phyloP scores from a whole-genome alignment of 139 green algal species.

The Asterochloris sp. region DNA sequence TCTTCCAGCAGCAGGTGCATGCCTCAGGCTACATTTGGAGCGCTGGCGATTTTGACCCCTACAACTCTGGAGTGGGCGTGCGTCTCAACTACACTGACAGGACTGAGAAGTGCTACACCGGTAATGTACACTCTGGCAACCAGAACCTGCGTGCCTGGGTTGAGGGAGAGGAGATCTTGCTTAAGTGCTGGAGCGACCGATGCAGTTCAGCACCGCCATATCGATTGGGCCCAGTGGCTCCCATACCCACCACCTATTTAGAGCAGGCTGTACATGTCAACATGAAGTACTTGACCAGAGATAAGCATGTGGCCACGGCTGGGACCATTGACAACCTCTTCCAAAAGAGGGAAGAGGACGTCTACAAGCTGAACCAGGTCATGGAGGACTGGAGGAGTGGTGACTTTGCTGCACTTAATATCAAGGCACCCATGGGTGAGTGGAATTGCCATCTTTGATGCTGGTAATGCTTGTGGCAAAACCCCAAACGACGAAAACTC shows the following conservation, averaged over 20 bases:
- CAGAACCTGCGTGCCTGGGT: constrained; percentile 10
- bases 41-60: neutral
- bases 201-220: constrained; percentile 2
- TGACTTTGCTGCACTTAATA: neutral
- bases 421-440: neutral
- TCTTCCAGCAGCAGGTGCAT: neutral
- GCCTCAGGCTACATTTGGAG: neutral
- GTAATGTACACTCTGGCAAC: neutral
- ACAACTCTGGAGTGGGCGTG: too few relatives aligned
- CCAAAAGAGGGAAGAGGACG: neutral
- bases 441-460: neutral
- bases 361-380: constrained; percentile 3
- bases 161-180: constrained; percentile 2
- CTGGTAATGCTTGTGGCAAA: too few relatives aligned
- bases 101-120: constrained; percentile 3
- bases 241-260: neutral
- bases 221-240: neutral
- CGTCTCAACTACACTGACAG: constrained; percentile 6
- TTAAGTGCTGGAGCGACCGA: neutral
- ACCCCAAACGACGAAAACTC: too few relatives aligned
- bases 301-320: neutral
- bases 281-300: constrained; percentile 7
- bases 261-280: constrained; percentile 7
- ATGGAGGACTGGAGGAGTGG: neutral
- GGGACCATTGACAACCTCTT: neutral